Base-by-base conservation (phyloP, 257 asterid species). In the Solanum virginianum region DNA sequence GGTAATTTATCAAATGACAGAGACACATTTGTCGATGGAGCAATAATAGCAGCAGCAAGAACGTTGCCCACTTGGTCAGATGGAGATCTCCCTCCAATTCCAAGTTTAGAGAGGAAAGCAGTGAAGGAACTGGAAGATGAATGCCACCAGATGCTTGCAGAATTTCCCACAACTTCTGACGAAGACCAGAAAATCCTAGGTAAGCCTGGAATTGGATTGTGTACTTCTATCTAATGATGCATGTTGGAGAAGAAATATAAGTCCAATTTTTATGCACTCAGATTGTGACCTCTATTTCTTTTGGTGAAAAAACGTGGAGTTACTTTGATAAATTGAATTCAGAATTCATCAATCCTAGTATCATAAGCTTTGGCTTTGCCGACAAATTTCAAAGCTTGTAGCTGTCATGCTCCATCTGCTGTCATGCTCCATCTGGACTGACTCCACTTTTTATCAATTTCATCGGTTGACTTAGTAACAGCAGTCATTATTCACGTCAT, bases 41-140 rank as follows among this genome's bases (percentile, higher is more conserved):
- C 98, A 51, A 92, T 97, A 84, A 75, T 97, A 81, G 98, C 99
- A 83, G 98, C 98, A 81, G 98, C 98, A 80, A 92, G 97, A 92
- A 94, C 98, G 70, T 68, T 95, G 84, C 98, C 99, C 39, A 94
- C 97, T 84, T 95, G 98, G 99, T 92, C 98, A 55, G 95, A 97
- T 47, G 91, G 94, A 66, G 98, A 97, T 89, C 86, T 94, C 88
- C 99, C 98, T 88, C 97, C 93, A 26, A 16, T 94, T 84, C 99
- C 98, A 81, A 95, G 99, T 85, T 22, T 83, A 69, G 99, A 97
- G 88, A 90, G 98, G 90, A 92, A 90, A 85, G 99, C 97, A 68
- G 98, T 91, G 86, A 95, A 93, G 89, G 97, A 93, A 87, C 92
- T 97, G 77, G 97, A 92, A 86, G 98, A 94, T 84, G 98, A 97